These are phyloP conservation scores for Cystobasidium pallidum DNA, from an alignment of 1,284 basidiomycete species.

Conservation along the genomic window DNA sequence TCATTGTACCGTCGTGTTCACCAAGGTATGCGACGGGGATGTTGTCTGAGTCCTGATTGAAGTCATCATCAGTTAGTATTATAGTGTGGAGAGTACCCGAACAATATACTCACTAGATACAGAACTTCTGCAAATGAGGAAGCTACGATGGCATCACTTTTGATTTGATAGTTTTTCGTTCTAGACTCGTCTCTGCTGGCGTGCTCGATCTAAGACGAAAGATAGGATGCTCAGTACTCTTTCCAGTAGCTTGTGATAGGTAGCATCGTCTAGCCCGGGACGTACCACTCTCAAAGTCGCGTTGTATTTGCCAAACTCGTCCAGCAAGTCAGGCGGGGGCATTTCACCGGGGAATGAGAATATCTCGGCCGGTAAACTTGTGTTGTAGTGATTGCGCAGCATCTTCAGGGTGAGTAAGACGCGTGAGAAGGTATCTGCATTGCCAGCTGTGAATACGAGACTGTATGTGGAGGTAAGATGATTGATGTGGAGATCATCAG, in stretches of 20 bases:
- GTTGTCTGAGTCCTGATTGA: slow-evolving; percentile 56
- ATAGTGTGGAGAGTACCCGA: too few species aligned
- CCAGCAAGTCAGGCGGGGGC: slow-evolving; percentile 55
- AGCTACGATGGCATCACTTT: slow-evolving; percentile 60
- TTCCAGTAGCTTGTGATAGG: not conserved
- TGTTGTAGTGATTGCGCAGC: slow-evolving; percentile 55
- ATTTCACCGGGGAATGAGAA: slow-evolving; percentile 59
- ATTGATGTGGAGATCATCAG: not conserved
- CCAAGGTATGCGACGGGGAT: slow-evolving; percentile 54
- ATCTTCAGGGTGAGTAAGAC: slow-evolving; percentile 58
- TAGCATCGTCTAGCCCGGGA: slow-evolving; percentile 46
- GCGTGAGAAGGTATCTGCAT: slow-evolving; percentile 60
- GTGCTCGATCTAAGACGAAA: slow-evolving; percentile 34
- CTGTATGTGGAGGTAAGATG: slow-evolving; percentile 49
- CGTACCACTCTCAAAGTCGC: slow-evolving; percentile 57
- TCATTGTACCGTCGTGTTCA: slow-evolving; percentile 35
- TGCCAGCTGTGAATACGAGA: slow-evolving; percentile 61
- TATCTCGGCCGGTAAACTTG: slow-evolving; percentile 57
- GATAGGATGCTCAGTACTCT: not conserved
- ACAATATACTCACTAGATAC: slow-evolving; percentile 54
- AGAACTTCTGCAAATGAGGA: slow-evolving; percentile 59
- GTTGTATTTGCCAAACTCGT: slow-evolving; percentile 55
- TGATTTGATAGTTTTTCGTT: slow-evolving; percentile 58
- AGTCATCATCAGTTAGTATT: too few species aligned
- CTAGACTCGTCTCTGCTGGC: slow-evolving; percentile 44